Conservation (phyloP, 441 rosid genomes). For the Pelargonium citronellum region DNA sequence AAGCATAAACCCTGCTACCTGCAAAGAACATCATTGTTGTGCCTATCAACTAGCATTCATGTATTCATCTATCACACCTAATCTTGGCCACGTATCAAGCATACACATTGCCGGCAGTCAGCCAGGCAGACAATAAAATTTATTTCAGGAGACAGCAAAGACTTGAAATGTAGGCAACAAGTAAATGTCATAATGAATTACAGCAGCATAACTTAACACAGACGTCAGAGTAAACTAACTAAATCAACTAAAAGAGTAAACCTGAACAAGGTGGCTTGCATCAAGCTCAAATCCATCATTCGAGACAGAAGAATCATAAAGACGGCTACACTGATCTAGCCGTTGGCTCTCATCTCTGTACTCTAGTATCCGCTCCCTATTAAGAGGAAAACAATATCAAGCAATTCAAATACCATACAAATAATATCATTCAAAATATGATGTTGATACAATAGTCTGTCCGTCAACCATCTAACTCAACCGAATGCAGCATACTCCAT, state of each 20-base stretch:
- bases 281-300: slow-evolving; percentile 85
- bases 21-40: too few relatives aligned
- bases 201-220: background rate
- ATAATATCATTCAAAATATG: background rate
- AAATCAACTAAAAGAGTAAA: slow-evolving; percentile 24
- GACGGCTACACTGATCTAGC: slow-evolving; percentile 84
- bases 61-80: too few relatives aligned
- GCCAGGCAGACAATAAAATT: too few relatives aligned
- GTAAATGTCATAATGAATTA: background rate
- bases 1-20: too few relatives aligned
- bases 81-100: too few relatives aligned
- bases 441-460: background rate
- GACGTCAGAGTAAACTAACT: background rate
- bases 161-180: too few relatives aligned
- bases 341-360: slow-evolving; percentile 83
- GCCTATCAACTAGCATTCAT: too few relatives aligned
- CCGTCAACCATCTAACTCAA: background rate
- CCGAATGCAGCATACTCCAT: slow-evolving; percentile 1
- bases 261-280: slow-evolving; percentile 88
- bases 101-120: too few relatives aligned
- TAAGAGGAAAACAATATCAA: background rate
- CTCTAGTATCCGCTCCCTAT: slow-evolving; percentile 78
- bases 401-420: slow-evolving; percentile 20
- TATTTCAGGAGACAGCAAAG: too few relatives aligned
- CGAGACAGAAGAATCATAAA: slow-evolving; percentile 85